Evolutionary conservation across 345 rosid genomes (phyloP), one percentile per base, ranked within the genome.

Genomic region (Garcia nutans): DNA sequence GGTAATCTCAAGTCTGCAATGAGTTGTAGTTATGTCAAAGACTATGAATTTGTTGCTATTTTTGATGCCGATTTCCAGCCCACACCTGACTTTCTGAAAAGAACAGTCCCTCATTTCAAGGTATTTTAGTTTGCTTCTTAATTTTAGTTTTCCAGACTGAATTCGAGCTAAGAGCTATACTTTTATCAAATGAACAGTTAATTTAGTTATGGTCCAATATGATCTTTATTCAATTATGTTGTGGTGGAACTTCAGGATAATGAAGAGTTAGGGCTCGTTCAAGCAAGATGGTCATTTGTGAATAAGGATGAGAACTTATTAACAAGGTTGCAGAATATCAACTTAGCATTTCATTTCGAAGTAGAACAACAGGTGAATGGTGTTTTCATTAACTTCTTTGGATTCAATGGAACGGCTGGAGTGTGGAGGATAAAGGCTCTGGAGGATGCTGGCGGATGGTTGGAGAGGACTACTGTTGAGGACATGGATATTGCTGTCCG

Each of bases 401-500:
- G 98, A 67, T 94, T 94, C 78, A 94, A 94, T 72, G 98, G 98
- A 58, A 94, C 98, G 64, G 98, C 98, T 49, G 98, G 98, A 15
- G 96, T 94, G 37, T 94, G 98, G 98, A 90, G 98, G 78, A 92
- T 92, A 65, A 92, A 90, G 88, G 91, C 98, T 64, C 87, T 94
- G 85, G 97, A 92, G 83, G 96, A 92, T 12, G 81, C 98, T 22
- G 98, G 98, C 76, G 98, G 98, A 31, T 94, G 98, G 98, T 82
- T 94, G 70, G 98, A 94, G 86, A 89, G 98, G 82, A 94, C 98
- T 10, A 94, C 98, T 0, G 98, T 94, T 0, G 98, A 94, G 87
- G 98, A 94, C 82, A 94, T 94, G 98, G 98, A 94, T 81, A 89
- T 94, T 76, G 98, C 98, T 26, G 97, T 94, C 28, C 96, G 97